These are phyloP conservation scores for Penicillium malachiteum DNA, from an alignment of 495 filamentous ascomycete species.

Conservation along the genomic window DNA sequence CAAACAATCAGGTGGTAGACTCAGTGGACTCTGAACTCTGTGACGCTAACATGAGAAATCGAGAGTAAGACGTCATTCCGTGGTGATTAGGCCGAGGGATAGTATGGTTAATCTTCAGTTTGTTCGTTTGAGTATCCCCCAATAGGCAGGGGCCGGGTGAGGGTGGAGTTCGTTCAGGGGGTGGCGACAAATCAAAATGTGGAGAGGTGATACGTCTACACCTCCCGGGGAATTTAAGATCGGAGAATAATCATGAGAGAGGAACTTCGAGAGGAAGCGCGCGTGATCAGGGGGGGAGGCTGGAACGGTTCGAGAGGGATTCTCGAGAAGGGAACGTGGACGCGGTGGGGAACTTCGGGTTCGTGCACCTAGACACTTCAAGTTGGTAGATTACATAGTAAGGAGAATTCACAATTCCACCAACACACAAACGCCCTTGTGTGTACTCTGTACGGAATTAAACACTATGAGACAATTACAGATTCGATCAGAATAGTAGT, in stretches of 20 bases:
- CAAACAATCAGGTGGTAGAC: constrained; percentile 16
- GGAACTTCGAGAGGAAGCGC: not conserved
- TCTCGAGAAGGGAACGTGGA: constrained; percentile 17
- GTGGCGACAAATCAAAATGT: no score
- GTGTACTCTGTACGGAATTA: no score
- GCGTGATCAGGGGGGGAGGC: constrained; percentile 7
- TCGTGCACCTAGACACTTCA: no score
- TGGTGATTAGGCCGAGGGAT: constrained; percentile 6
- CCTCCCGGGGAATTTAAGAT: no score
- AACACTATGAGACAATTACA: no score
- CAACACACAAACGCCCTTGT: no score
- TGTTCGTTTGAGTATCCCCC: not conserved
- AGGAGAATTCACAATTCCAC: no score
- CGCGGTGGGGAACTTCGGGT: constrained; percentile 1
- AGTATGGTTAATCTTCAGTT: not conserved
- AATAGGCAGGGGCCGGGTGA: not conserved
- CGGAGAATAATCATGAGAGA: no score
- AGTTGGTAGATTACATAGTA: no score
- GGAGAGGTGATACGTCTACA: no score
- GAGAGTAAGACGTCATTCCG: constrained; percentile 39
- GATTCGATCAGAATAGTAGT: no score
- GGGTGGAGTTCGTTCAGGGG: no score
- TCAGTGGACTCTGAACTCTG: constrained; percentile 26
- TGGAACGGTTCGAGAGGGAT: constrained; percentile 29
- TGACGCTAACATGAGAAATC: constrained; percentile 21